Evolutionary conservation across 345 rosid species (phyloP).

Genomic region (Raphanus raphanistrum): DNA sequence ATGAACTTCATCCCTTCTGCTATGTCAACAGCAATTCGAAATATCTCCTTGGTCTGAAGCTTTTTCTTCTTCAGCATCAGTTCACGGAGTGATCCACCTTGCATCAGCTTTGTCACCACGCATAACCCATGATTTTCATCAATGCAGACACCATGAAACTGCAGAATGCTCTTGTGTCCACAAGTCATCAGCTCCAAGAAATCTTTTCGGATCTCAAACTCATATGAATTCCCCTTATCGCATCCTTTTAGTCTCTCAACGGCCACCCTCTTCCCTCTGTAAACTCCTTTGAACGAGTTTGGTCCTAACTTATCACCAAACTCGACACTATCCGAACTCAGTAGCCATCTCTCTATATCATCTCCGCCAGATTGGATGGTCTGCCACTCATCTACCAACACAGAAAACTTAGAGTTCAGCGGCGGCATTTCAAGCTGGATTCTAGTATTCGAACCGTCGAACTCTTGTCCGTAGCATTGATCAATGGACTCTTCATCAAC

Average conservation of each 20-base stretch:
- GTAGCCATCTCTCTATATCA: slow-evolving; percentile 77
- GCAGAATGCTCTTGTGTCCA: slow-evolving; percentile 81
- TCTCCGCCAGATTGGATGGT: slow-evolving; percentile 65
- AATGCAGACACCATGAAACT: slow-evolving; percentile 79
- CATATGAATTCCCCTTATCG: slow-evolving; percentile 84
- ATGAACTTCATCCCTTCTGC: slow-evolving; percentile 86
- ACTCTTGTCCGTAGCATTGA: slow-evolving; percentile 52
- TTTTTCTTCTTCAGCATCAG: slow-evolving; percentile 73
- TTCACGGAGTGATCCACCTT: slow-evolving; percentile 88
- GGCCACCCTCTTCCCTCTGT: slow-evolving; percentile 70
- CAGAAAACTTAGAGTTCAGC: slow-evolving; percentile 56
- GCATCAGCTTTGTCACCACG: slow-evolving; percentile 84
- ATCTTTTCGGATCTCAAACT: slow-evolving; percentile 77
- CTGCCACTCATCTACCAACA: slow-evolving; percentile 93
- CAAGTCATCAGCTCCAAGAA: slow-evolving; percentile 92
- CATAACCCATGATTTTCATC: slow-evolving; percentile 92
- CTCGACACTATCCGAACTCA: slow-evolving; percentile 75
- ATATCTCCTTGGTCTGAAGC: slow-evolving; percentile 73
- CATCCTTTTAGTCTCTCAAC: slow-evolving; percentile 98
- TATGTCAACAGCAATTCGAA: slow-evolving; percentile 71
- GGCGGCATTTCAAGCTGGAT: slow-evolving; percentile 81
- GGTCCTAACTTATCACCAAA: slow-evolving; percentile 70
- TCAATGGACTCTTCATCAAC: slow-evolving; percentile 67
- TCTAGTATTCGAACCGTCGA: slow-evolving; percentile 40
- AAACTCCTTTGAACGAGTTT: slow-evolving; percentile 66